These are phyloP conservation scores for Eremochloa ophiuroides DNA, from an alignment of 176 grass and related monocot species.

Conservation along the genomic window DNA sequence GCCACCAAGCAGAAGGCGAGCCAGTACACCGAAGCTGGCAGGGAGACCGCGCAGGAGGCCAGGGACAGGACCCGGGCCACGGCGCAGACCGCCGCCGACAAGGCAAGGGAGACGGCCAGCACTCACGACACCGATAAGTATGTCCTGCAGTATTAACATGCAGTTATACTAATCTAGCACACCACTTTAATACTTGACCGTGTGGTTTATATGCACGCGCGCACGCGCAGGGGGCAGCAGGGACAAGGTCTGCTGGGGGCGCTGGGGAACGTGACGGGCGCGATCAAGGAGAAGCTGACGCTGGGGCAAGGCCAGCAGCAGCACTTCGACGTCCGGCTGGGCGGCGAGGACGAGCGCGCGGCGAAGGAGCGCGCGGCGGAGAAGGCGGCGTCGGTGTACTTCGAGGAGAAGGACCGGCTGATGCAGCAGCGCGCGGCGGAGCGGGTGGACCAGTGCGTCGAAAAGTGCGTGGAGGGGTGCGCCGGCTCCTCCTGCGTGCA, in stretches of 20 bases:
- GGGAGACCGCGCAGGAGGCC: slow-evolving; percentile 26
- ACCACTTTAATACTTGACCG: background rate
- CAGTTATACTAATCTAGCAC: no score
- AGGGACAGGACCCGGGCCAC: slow-evolving; percentile 20
- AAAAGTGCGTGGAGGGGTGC: slow-evolving; percentile 43
- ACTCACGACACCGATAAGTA: slow-evolving; percentile 30
- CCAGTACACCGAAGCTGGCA: slow-evolving; percentile 8
- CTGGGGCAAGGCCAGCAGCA: slow-evolving; percentile 1
- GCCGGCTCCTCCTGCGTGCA: slow-evolving; percentile 25
- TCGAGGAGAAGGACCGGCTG: slow-evolving; percentile 48
- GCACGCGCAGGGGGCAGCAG: slow-evolving; percentile 22
- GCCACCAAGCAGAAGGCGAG: slow-evolving; percentile 34
- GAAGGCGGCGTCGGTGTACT: slow-evolving; percentile 48
- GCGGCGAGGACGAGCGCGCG: slow-evolving; percentile 16
- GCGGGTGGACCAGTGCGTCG: slow-evolving; percentile 28
- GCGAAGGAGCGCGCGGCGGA: slow-evolving; percentile 49
- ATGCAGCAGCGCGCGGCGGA: slow-evolving; percentile 18
- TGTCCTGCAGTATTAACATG: no score
- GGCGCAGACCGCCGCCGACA: slow-evolving; percentile 46
- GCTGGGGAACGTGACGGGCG: slow-evolving; percentile 63
- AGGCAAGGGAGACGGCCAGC: slow-evolving; percentile 21
- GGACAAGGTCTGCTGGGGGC: slow-evolving; percentile 34
- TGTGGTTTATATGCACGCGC: background rate
- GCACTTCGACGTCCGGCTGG: slow-evolving; percentile 1
- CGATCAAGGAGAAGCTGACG: slow-evolving; percentile 70